Evolutionary conservation across 2,329 filamentous ascomycete genomes (phyloP).

Genomic region (Ceratocystis albifundus): DNA sequence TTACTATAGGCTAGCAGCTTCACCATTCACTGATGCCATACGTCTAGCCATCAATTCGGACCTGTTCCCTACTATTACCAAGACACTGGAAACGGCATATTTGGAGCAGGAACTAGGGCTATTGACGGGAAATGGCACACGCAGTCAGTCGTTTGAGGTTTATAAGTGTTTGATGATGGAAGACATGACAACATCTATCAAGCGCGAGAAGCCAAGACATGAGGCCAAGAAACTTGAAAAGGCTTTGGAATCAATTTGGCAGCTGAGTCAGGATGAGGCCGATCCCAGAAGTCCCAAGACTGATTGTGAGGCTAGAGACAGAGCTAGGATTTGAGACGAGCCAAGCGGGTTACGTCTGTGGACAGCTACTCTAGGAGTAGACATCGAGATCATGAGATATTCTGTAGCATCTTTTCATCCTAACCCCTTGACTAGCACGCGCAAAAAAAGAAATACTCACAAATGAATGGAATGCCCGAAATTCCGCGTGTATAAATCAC

Average conservation of each 20-base stretch:
- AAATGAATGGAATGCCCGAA: background rate
- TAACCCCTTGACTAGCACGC: background rate
- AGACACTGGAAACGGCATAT: conserved; percentile 27
- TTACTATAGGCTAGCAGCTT: conserved; percentile 57
- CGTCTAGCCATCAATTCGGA: conserved; percentile 39
- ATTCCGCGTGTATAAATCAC: background rate
- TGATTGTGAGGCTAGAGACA: background rate
- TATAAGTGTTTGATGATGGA: conserved; percentile 37
- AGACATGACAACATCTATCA: conserved; percentile 34
- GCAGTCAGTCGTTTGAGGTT: background rate
- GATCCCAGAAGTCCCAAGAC: background rate
- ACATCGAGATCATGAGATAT: background rate
- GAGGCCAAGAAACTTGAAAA: conserved; percentile 38
- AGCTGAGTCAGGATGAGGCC: conserved; percentile 32
- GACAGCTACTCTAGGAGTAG: background rate
- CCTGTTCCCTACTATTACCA: conserved; percentile 37
- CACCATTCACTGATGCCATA: conserved; percentile 50
- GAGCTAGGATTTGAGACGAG: background rate
- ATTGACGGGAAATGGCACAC: conserved; percentile 16
- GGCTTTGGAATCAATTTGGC: conserved; percentile 37
- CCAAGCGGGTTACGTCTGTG: background rate
- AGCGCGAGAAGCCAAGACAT: conserved; percentile 34
- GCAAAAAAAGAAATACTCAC: background rate
- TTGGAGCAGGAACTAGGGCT: conserved; percentile 38
- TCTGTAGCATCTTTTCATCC: background rate